These are phyloP conservation scores for Mortierella claussenii DNA, from an alignment of 192 early-diverging fungal species.

Conservation along the genomic window DNA sequence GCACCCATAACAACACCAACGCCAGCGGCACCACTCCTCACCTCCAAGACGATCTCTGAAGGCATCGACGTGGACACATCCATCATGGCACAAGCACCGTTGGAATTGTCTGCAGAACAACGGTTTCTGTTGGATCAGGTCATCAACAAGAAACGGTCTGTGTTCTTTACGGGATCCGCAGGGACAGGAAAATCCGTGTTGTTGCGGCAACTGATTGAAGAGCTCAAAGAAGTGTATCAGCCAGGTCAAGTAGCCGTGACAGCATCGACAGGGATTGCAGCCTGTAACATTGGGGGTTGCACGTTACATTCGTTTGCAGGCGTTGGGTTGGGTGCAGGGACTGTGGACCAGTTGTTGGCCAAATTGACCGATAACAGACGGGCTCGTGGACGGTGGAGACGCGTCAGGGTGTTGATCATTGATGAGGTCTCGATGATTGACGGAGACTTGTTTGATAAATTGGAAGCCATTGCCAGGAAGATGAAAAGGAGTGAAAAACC, in stretches of 20 bases:
- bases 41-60: neutral
- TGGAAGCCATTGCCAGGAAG: constrained; percentile 72
- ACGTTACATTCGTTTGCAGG: constrained; percentile 71
- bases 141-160: constrained; percentile 61
- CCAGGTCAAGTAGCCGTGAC: constrained; percentile 63
- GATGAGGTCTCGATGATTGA: constrained; percentile 89
- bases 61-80: neutral
- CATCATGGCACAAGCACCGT: neutral
- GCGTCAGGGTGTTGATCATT: constrained; percentile 73
- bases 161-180: constrained; percentile 72
- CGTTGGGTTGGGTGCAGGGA: constrained; percentile 67
- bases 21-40: neutral
- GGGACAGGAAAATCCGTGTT: constrained; percentile 60
- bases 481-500: constrained; percentile 51
- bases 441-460: constrained; percentile 73
- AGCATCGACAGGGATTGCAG: constrained; percentile 69
- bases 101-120: constrained; percentile 65
- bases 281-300: constrained; percentile 67
- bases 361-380: constrained; percentile 28
- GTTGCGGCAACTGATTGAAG: constrained; percentile 54
- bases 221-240: constrained; percentile 34
- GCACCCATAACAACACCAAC: neutral
- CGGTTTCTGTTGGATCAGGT: constrained; percentile 70
- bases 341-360: constrained; percentile 27
- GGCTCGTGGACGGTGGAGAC: constrained; percentile 65